Evolutionary conservation across 495 filamentous ascomycete genomes (phyloP), one percentile per base, ranked within the genome.

Genomic region (Penicillium canescens): DNA sequence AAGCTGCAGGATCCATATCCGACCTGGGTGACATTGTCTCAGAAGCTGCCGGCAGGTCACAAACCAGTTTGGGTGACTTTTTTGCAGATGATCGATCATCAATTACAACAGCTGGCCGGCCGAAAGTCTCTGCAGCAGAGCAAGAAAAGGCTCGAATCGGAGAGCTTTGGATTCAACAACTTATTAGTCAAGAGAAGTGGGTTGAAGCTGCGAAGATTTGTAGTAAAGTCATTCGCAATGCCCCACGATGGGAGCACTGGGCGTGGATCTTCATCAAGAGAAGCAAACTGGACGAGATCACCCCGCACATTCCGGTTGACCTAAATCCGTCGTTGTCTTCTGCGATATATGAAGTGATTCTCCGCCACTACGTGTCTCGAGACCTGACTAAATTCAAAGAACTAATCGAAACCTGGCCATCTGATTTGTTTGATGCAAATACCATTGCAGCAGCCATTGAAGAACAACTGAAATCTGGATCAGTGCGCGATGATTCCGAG

Each of bases 101-200:
- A 8, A 77, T 84, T 4, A 82, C 66, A 6, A 70, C 72, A 3
- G 70, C 69, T 23, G 72, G 68, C 50, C 66, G 67, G 14, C 57
- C 65, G 1, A 56, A 61, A 8, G 71, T 79, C 47, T 86, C 88
- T 11, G 81, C 86, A 0, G 85, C 86, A 0, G 88, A 95, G 48
- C 91, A 89, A 56, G 94, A 98, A 63, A 98, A 98, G 67, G 83
- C 90, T 21, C 82, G 89, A 11, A 88, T 98, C 57, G 94, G 94
- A 20, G 95, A 96, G 62, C 78, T 91, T 4, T 98, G 94, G 94
- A 72, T 97, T 42, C 85, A 92, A 40, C 89, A 96, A 57, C 81
- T 96, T 23, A 78, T 96, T 37, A 76, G 84, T 6, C 77, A 80
- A 2, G 77, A 79, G 11, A 79, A 92, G 47, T 98, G 95, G 95